These are phyloP conservation scores for Solanum megistacrolobum DNA, from an alignment of 257 asterid genomes.

Conservation along the genomic window DNA sequence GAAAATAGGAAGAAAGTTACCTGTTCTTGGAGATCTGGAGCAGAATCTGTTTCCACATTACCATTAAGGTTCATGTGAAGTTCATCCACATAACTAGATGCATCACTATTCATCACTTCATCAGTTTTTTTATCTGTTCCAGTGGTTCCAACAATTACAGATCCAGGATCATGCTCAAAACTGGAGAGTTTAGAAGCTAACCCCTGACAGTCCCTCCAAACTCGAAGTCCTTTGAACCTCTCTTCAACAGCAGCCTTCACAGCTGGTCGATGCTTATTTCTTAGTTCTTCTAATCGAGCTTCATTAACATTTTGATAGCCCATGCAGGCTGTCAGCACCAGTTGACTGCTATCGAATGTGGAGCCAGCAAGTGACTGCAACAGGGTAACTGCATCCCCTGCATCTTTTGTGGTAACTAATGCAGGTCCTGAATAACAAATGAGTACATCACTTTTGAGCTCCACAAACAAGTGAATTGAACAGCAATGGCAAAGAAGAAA, in stretches of 20 bases:
- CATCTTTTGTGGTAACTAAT: conserved; percentile 87
- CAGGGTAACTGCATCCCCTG: conserved; percentile 88
- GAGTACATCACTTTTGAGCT: neutral
- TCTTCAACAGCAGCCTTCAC: conserved; percentile 66
- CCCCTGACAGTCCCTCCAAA: conserved; percentile 55
- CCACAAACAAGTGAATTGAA: conserved; percentile 9
- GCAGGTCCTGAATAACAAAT: conserved; percentile 67
- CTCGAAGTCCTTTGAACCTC: conserved; percentile 57
- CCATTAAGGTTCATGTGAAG: conserved; percentile 31
- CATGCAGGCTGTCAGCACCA: conserved; percentile 94
- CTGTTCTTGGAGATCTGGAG: conserved; percentile 83
- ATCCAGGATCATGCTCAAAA: conserved; percentile 57
- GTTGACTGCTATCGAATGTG: conserved; percentile 93
- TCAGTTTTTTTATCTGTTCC: conserved; percentile 25
- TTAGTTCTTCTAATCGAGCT: conserved; percentile 53
- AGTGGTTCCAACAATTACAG: conserved; percentile 18
- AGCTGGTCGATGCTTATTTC: conserved; percentile 74
- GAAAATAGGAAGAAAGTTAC: conserved; percentile 22
- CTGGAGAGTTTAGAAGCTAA: conserved; percentile 63
- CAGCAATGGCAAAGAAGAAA: neutral
- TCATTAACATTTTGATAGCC: conserved; percentile 78
- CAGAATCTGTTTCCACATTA: conserved; percentile 40
- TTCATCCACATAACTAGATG: conserved; percentile 16
- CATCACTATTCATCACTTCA: conserved; percentile 34
- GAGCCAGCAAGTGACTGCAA: conserved; percentile 89